Base-by-base conservation (phyloP, 108 stramenopile species). In the Ochromonas danica region DNA sequence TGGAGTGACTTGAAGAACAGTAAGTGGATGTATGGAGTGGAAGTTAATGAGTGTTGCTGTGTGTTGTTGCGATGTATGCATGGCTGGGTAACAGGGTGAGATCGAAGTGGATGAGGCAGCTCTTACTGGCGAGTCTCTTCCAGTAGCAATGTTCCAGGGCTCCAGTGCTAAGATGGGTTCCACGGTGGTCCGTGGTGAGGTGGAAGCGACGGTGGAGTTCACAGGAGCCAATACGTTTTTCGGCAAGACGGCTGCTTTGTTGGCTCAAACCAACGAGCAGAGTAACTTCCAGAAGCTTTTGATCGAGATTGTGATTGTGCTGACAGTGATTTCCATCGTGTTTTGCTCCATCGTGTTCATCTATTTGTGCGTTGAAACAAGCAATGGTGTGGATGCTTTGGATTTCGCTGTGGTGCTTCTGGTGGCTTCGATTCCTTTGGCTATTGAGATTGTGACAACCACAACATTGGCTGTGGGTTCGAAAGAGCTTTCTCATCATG, bases 101-200 rank as follows among this genome's bases (percentile, higher is more conserved):
- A 17, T 91, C 70, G 86, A 90, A 70, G 88, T 89, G 51, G 92
- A 92, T 81, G 88, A 92, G 79, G 88, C 93, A 0, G 90, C 91
- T 1, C 85, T 92, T 38, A 92, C 91, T 0, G 93, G 93, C 42
- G 93, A 94, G 82, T 90, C 93, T 0, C 85, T 92, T 33, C 91
- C 93, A n/a, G 90, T 90, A 25, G 90, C 91, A 17, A 89, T 89
- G 75, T 84, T 87, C 82, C 80, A 89, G 67, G 88, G 86, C 25
- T 88, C 87, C 74, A 80, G 82, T 10, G 70, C 65, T 41, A 87
- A 88, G 72, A 91, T 90, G 89, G 92, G 92, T 36, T 87, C 90
- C 28, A 91, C 89, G 6, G 90, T 91, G 25, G 88, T 87, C 0
- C 78, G 89, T 45, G 92, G 92, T 3, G 92, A 91, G 80, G 88